Conservation (phyloP, 2,329 filamentous ascomycete genomes). For the Harringtonia aguacate region DNA sequence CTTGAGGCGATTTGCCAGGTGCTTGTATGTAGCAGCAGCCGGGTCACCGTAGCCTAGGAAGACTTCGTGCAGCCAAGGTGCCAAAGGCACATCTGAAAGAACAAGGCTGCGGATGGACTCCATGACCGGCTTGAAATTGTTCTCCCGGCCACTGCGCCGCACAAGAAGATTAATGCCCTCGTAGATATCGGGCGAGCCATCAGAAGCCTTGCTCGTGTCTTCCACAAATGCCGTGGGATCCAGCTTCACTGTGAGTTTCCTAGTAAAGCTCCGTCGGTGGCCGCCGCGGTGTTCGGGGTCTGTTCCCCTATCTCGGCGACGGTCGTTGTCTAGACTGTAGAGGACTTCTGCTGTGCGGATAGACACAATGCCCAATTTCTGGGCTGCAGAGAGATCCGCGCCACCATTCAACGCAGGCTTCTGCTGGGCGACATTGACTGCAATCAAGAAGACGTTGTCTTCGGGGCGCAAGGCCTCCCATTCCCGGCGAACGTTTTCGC, state of each 20-base stretch:
- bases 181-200: slow-evolving; percentile 70
- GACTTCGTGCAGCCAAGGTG: slow-evolving; percentile 89
- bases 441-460: slow-evolving; percentile 81
- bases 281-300: slow-evolving; percentile 46
- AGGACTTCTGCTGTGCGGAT: slow-evolving; percentile 79
- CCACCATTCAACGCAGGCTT: slow-evolving; percentile 43
- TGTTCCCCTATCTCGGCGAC: slow-evolving; percentile 37
- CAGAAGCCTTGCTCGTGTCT: slow-evolving; percentile 56
- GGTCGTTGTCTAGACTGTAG: slow-evolving; percentile 74
- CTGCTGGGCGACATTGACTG: slow-evolving; percentile 53
- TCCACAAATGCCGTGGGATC: slow-evolving; percentile 68
- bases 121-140: slow-evolving; percentile 92
- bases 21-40: slow-evolving; percentile 74
- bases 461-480: slow-evolving; percentile 84
- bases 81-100: slow-evolving; percentile 73
- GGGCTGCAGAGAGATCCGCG: slow-evolving; percentile 33
- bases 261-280: slow-evolving; percentile 46
- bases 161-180: slow-evolving; percentile 77
- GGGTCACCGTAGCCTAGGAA: slow-evolving; percentile 97
- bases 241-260: slow-evolving; percentile 69
- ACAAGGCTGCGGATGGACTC: slow-evolving; percentile 84
- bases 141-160: slow-evolving; percentile 75
- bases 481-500: slow-evolving; percentile 64
- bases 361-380: slow-evolving; percentile 56
- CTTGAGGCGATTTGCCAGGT: slow-evolving; percentile 65